Base-by-base conservation (phyloP, 2,329 filamentous ascomycete genomes). In the Alternaria ventricosa region DNA sequence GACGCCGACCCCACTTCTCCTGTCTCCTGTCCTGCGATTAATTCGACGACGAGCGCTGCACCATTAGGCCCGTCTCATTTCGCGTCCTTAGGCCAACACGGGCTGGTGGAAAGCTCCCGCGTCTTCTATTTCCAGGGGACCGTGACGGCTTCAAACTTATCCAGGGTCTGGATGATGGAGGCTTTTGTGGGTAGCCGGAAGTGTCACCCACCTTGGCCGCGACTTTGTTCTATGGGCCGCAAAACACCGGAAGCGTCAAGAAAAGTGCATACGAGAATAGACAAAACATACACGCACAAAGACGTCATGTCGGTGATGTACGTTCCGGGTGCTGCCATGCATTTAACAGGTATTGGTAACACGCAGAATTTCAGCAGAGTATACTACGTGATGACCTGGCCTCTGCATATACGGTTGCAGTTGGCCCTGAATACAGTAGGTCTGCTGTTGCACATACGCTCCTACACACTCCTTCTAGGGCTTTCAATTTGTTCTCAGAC, bases 1-100 rank as follows among this genome's bases (percentile, higher is more conserved):
- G 22, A 46, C 41, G 12, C 54, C 23, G 41, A 49, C 60, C 49
- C 60, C 55, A 54, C 55, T 62, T 62, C 60, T 58, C 60, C 47
- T 59, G 18, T 33, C 49, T 59, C 30, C 18, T 47, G 18, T 15
- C 53, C 22, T 51, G 15, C 12, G 28, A 53, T 13, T 18, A 41
- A 41, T 9, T 41, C 30, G 11, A 13, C 30, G 49, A 10, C 49
- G 20, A 41, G 30, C 49, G 28, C 49, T 53, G 49, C 49, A 53
- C 49, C 30, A 53, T 15, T 41, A 15, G 20, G 4, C 23, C 28
- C 49, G 28, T 53, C 49, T 53, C 49, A 53, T 53, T 28, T 53
- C 28, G 22, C 20, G 10, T n/a, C 12, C 20, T 22, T n/a, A 53
- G 49, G 20, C 49, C 28, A 23, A 5, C 49, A 25, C n/a, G 8